Base-by-base conservation (phyloP, 2,329 filamentous ascomycete genomes). In the Fusarium vanettenii region DNA sequence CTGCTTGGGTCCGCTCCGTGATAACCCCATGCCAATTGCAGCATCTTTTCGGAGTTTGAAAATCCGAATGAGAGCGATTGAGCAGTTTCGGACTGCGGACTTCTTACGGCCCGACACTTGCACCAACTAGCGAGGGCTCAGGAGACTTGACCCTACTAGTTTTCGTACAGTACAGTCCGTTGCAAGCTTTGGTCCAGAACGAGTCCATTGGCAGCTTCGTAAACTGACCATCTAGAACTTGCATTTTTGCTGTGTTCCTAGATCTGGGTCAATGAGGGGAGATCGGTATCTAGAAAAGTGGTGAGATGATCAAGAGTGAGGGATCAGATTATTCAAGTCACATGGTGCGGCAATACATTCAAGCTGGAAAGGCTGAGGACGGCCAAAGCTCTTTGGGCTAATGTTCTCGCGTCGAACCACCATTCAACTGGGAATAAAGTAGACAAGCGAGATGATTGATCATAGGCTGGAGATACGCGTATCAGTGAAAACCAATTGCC, bases 261-360 rank as follows among this genome's bases (percentile, higher is more conserved):
- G 72, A 74, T 64, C 37, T 74, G 48, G 45, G 59, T 35, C 52
- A 74, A 35, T 39, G 59, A 74, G 61, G 61, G 64, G 13, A 52
- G 69, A 70, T 75, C 65, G 59, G 35, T 57, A 56, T 50, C 35
- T 60, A 43, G n/a, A 25, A 35, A 48, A 29, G 56, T 67, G 69
- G 48, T 72, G 57, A 72, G 72, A 75, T 64, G 72, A 66, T 74
- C 39, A 62, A 33, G 55, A 75, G 52, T 70, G 55, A 61, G 68
- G 27, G n/a, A 64, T 70, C 48, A 69, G 60, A 67, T 64, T 62
- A 60, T 67, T 5, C 39, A 59, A 60, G 33, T 20, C 35, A 67
- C 57, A 66, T 69, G 62, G 59, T 63, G 62, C 48, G 52, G 16
- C 11, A 45, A 35, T 55, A 56, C 3, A 41, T 48, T 22, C 29